Evolutionary conservation across 2,329 filamentous ascomycete genomes (phyloP).

Genomic region (Fusarium chuoi): DNA sequence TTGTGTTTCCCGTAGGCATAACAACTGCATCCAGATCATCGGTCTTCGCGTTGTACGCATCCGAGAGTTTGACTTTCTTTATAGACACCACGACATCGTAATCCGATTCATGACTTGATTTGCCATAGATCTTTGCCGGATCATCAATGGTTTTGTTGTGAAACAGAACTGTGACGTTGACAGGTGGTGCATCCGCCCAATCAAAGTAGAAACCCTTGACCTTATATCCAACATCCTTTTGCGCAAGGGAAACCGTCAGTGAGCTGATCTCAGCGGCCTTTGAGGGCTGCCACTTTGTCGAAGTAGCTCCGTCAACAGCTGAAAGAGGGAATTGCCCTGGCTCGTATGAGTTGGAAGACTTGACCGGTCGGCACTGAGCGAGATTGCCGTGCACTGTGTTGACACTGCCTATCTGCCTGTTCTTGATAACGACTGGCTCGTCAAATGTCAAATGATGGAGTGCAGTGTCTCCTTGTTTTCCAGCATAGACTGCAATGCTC

Average conservation of each 20-base stretch:
- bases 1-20: background rate
- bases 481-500: background rate
- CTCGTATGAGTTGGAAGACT: background rate
- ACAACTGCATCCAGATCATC: background rate
- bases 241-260: background rate
- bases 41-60: background rate
- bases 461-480: background rate
- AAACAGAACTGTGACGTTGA: background rate
- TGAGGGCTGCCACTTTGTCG: background rate
- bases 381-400: background rate
- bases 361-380: background rate
- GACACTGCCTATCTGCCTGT: background rate
- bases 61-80: background rate
- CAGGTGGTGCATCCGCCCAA: background rate
- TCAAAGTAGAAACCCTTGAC: background rate
- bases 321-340: background rate
- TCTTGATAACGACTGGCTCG: background rate
- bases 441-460: background rate
- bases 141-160: background rate
- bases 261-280: background rate
- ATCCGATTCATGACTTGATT: accelerated
- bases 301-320: background rate
- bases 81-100: background rate
- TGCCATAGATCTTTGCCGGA: accelerated
- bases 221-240: background rate